Percentiles rank a stretch among this genome's conserved stretches.
These are phyloP conservation scores for Ganoderma leucocontextum DNA, from an alignment of 1,284 basidiomycete genomes.

Conservation along the genomic window DNA sequence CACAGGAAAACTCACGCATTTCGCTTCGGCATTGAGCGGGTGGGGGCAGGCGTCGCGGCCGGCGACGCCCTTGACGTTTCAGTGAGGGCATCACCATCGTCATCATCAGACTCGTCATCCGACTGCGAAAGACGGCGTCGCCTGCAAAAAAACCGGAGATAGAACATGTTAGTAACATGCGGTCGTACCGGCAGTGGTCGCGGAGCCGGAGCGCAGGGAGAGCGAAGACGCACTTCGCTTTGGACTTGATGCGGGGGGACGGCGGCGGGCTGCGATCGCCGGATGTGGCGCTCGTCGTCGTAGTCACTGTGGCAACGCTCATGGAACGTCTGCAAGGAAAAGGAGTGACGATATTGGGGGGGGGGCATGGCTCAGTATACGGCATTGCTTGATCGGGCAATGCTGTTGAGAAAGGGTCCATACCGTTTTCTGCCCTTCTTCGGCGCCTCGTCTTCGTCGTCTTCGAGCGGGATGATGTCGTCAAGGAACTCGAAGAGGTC, in stretches of 20 bases:
- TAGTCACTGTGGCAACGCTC: constrained; percentile 43
- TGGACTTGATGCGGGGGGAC: constrained; percentile 39
- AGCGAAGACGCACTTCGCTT: constrained; percentile 40
- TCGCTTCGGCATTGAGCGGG: constrained; percentile 45
- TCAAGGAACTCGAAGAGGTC: constrained; percentile 76
- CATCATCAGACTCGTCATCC: constrained; percentile 54
- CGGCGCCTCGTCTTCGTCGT: constrained; percentile 56
- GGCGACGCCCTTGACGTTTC: constrained; percentile 35
- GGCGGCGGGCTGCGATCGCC: constrained; percentile 41
- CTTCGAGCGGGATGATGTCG: constrained; percentile 53
- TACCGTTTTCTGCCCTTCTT: constrained; percentile 50
- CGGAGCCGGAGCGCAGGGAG: not conserved
- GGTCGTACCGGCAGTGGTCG: not conserved
- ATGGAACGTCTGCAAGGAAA: constrained; percentile 43
- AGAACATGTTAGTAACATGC: constrained; percentile 4
- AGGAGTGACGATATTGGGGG: not conserved
- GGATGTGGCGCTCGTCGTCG: constrained; percentile 37
- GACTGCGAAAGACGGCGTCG: constrained; percentile 51
- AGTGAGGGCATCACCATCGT: constrained; percentile 45
- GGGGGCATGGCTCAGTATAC: not conserved
- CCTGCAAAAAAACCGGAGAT: constrained; percentile 31
- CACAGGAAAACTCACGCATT: constrained; percentile 45
- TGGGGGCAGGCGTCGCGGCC: constrained; percentile 36
- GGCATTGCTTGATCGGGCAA: constrained; percentile 6
- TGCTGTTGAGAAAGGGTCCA: constrained; percentile 11